Conservation (phyloP, 495 filamentous ascomycete genomes). For the Daldinia loculata region DNA sequence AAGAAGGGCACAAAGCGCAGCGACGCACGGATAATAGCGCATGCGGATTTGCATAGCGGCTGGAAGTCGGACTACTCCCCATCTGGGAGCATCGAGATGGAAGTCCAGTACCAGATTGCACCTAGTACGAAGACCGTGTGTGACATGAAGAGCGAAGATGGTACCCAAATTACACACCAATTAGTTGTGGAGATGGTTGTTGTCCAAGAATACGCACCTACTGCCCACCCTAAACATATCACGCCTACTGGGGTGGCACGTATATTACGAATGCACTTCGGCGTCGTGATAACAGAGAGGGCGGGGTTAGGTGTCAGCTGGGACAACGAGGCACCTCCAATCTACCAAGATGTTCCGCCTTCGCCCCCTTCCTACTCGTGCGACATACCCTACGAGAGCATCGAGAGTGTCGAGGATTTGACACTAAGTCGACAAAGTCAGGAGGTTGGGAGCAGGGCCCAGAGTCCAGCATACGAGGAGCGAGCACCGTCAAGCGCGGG, state of each 20-base stretch:
- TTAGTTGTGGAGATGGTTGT: constrained; percentile 95
- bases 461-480: constrained; percentile 34
- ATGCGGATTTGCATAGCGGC: constrained; percentile 79
- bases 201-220: constrained; percentile 84
- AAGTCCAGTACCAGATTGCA: constrained; percentile 77
- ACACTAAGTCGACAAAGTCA: constrained; percentile 17
- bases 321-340: constrained; percentile 95
- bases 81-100: constrained; percentile 77
- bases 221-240: constrained; percentile 71
- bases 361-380: constrained; percentile 79
- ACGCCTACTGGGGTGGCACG: constrained; percentile 91
- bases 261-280: constrained; percentile 93
- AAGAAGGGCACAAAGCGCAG: constrained; percentile 82
- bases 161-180: constrained; percentile 80
- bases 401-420: constrained; percentile 42
- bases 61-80: constrained; percentile 94
- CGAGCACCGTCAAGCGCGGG: constrained; percentile 20
- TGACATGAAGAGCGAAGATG: constrained; percentile 80
- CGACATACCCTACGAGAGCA: constrained; percentile 36
- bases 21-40: constrained; percentile 77
- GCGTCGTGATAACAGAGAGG: constrained; percentile 79
- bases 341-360: constrained; percentile 92
- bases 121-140: constrained; percentile 63
- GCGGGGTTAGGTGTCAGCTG: constrained; percentile 91
- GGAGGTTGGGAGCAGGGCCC: constrained; percentile 13